Base-by-base conservation (phyloP, 108 stramenopile species). In the Cylindrotheca closterium region DNA sequence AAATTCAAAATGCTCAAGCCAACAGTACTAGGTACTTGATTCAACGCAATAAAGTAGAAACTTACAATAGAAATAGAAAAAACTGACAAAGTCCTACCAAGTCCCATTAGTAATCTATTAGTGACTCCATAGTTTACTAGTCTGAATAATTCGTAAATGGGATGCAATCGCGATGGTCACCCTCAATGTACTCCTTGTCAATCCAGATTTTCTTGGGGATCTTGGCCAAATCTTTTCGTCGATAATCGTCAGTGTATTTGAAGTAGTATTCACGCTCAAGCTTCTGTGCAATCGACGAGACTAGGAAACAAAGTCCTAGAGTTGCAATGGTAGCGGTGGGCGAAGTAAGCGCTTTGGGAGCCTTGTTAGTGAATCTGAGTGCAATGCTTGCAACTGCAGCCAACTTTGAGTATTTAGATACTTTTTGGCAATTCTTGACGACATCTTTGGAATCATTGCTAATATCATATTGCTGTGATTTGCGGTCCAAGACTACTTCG, bases 401-500 rank as follows among this genome's bases (percentile, higher is more conserved):
- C 18, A 45, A 4, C 19, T 26, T 55, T 17, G 65, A 28, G 31
- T 23, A 17, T 15, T 48, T n/a, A 8, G 24, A 27, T n/a, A 21
- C 28, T 33, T 8, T 34, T 7, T 81, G 49, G 53, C 84, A 85
- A 59, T 83, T 85, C 12, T 58, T 59, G 12, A 89, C 84, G 5
- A 71, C 70, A 52, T 59, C 82, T 50, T 65, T 55, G 1, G 87
- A 81, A 62, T 85, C 82, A 0, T 70, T 77, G 54, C 72, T 80
- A 55, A 84, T 75, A 23, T 74, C 61, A 12, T 78, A 65, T 51
- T 83, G 79, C 48, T 89, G 84, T n/a, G 50, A 45, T 37, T 79
- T 67, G 25, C 83, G 65, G 73, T 89, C 84, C 27, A 89, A 47
- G 8, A 77, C 72, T 21, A 60, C 59, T 46, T 74, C 63, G 25